A percentile compares a stretch with the other conserved stretches of the same genome.
Conservation (phyloP, 331 rosid species). For the Rosa hybrid region DNA sequence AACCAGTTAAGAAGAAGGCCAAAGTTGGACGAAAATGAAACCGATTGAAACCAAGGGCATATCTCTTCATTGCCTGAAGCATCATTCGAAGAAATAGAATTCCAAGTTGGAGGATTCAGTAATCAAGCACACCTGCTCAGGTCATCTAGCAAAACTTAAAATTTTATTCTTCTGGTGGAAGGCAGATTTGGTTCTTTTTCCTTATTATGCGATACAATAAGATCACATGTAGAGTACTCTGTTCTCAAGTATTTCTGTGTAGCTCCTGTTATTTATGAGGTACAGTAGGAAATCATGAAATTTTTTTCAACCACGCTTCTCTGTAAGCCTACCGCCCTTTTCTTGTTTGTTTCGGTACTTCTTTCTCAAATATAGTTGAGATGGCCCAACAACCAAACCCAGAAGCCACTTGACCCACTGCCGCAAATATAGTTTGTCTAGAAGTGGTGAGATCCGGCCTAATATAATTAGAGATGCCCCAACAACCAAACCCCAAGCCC, state of each 20-base stretch:
- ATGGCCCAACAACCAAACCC: no score
- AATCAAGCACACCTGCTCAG: not conserved
- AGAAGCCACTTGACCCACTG: not conserved
- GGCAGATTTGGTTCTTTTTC: not conserved
- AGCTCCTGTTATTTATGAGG: not conserved
- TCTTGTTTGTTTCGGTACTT: no score
- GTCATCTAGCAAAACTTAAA: not conserved
- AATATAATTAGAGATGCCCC: no score
- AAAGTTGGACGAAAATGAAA: slow-evolving; percentile 20
- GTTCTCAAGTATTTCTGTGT: not conserved
- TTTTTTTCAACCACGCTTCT: no score
- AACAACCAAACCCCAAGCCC: no score
- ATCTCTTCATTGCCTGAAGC: not conserved
- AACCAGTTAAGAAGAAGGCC: slow-evolving; percentile 31
- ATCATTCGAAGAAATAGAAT: not conserved
- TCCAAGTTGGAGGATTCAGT: not conserved
- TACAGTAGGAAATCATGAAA: not conserved
- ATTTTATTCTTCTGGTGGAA: not conserved
- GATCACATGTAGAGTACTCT: not conserved
- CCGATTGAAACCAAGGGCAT: not conserved
- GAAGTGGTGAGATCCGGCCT: no score
- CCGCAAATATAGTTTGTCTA: not conserved
- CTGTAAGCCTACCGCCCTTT: no score
- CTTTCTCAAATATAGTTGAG: no score
- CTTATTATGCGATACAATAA: not conserved